Percentiles rank a stretch among this genome's conserved stretches.
Conservation (phyloP, 2,329 filamentous ascomycete genomes). For the Lecanicillium sp. region DNA sequence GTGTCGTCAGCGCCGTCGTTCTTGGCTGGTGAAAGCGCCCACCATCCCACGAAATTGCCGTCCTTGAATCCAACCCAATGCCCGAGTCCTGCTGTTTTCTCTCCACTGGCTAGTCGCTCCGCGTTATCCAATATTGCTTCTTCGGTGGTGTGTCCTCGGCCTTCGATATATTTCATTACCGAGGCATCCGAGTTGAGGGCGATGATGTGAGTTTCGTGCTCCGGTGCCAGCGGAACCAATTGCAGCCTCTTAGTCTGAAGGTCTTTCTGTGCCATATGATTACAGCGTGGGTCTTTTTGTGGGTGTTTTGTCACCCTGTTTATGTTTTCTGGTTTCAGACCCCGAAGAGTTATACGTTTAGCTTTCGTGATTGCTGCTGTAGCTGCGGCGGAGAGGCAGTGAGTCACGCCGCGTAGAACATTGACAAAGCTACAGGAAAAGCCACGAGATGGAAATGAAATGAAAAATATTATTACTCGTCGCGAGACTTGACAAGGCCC, state of each 20-base stretch:
- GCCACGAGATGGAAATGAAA: too few relatives aligned
- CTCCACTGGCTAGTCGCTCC: not conserved
- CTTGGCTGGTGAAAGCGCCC: constrained; percentile 16
- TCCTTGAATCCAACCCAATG: constrained; percentile 2
- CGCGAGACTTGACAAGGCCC: too few relatives aligned
- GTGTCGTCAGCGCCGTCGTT: constrained; percentile 4
- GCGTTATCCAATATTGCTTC: not conserved
- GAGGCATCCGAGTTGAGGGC: not conserved
- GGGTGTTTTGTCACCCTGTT: too few relatives aligned
- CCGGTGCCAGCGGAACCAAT: not conserved
- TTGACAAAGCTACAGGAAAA: too few relatives aligned
- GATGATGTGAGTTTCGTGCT: not conserved
- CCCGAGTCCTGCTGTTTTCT: not conserved
- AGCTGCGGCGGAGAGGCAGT: too few relatives aligned
- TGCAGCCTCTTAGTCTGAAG: not conserved
- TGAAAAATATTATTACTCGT: too few relatives aligned
- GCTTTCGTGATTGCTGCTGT: too few relatives aligned
- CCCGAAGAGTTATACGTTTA: too few relatives aligned
- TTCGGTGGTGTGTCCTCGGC: not conserved
- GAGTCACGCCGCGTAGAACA: too few relatives aligned
- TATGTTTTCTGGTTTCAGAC: too few relatives aligned
- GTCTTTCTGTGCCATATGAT: too few relatives aligned
- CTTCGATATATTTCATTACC: not conserved
- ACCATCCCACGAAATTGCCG: constrained; percentile 23
- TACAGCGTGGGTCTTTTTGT: too few relatives aligned